Percentiles rank a stretch among this genome's conserved stretches.
phyloP scores from a whole-genome alignment of 2,329 filamentous ascomycete genomes.

The Blastomyces percursus region DNA sequence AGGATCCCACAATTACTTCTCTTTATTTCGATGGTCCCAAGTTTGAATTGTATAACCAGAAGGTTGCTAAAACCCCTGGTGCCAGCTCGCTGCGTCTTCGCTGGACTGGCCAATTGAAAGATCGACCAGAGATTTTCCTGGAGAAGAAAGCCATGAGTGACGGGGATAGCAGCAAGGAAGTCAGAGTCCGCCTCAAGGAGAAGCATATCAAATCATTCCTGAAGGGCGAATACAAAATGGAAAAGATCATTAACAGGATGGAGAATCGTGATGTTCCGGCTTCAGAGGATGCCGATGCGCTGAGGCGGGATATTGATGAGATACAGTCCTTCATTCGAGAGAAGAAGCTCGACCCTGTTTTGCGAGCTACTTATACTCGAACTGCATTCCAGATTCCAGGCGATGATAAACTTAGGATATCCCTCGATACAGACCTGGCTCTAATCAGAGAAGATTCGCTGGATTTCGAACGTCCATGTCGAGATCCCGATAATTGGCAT shows the following conservation, averaged over 20 bases:
- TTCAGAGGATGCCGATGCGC: conserved; percentile 53
- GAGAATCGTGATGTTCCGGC: conserved; percentile 57
- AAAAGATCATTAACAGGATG: conserved; percentile 82
- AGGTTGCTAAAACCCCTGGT: conserved; percentile 64
- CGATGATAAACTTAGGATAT: conserved; percentile 80
- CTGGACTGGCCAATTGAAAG: conserved; percentile 78
- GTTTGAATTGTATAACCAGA: conserved; percentile 77
- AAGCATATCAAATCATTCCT: conserved; percentile 88
- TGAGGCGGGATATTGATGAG: conserved; percentile 60
- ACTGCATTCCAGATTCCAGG: conserved; percentile 95
- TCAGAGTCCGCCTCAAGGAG: conserved; percentile 75
- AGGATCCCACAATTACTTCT: conserved; percentile 83
- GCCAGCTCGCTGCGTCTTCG: conserved; percentile 75
- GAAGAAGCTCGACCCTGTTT: conserved; percentile 66
- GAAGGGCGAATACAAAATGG: conserved; percentile 77
- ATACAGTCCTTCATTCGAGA: conserved; percentile 72
- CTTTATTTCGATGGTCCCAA: conserved; percentile 87
- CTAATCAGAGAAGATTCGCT: conserved; percentile 69
- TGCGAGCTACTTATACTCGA: conserved; percentile 86
- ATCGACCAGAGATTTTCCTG: conserved; percentile 68
- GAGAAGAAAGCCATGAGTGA: conserved; percentile 82
- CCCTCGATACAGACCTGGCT: conserved; percentile 83
- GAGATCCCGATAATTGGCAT: conserved; percentile 83
- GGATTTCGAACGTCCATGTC: conserved; percentile 73
- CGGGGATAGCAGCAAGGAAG: conserved; percentile 66